Percentiles rank a stretch among this genome's conserved stretches.
Conservation (phyloP, 352 stramenopile species). For the Pythium vanterpoolii region DNA sequence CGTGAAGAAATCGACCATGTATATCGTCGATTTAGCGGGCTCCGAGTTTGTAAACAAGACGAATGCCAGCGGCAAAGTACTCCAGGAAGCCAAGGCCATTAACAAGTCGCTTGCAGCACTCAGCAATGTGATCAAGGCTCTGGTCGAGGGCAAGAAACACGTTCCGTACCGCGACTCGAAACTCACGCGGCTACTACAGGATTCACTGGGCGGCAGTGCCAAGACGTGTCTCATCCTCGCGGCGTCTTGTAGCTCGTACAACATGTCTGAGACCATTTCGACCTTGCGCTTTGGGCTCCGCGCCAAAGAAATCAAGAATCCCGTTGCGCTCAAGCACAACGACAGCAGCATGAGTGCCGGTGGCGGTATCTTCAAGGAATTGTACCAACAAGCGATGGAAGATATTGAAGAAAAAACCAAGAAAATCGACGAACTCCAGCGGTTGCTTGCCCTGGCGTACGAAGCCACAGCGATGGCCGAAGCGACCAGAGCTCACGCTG, state of each 20-base stretch:
- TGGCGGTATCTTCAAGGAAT: constrained; percentile 51
- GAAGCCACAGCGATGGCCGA: constrained; percentile 22
- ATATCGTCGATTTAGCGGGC: constrained; percentile 81
- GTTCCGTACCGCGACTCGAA: constrained; percentile 84
- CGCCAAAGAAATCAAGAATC: constrained; percentile 83
- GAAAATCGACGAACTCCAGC: constrained; percentile 64
- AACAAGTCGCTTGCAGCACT: constrained; percentile 85
- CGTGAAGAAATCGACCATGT: constrained; percentile 60
- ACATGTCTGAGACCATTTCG: constrained; percentile 78
- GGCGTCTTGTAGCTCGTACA: constrained; percentile 79
- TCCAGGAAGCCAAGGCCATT: constrained; percentile 85
- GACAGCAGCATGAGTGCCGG: constrained; percentile 26
- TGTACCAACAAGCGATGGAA: constrained; percentile 68
- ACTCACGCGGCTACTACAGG: constrained; percentile 77
- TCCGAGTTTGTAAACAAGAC: constrained; percentile 88
- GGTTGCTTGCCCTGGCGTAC: constrained; percentile 37
- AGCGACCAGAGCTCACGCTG: not conserved
- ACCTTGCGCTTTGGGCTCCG: constrained; percentile 69
- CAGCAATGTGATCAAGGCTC: constrained; percentile 83
- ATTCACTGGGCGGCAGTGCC: constrained; percentile 88
- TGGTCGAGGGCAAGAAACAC: constrained; percentile 73
- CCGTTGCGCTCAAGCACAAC: constrained; percentile 34
- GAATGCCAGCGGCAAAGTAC: constrained; percentile 63
- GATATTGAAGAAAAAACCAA: constrained; percentile 67
- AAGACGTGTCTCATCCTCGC: constrained; percentile 97